phyloP scores from a whole-genome alignment of 108 stramenopile genomes.

The Hondaea fermentalgiana region DNA sequence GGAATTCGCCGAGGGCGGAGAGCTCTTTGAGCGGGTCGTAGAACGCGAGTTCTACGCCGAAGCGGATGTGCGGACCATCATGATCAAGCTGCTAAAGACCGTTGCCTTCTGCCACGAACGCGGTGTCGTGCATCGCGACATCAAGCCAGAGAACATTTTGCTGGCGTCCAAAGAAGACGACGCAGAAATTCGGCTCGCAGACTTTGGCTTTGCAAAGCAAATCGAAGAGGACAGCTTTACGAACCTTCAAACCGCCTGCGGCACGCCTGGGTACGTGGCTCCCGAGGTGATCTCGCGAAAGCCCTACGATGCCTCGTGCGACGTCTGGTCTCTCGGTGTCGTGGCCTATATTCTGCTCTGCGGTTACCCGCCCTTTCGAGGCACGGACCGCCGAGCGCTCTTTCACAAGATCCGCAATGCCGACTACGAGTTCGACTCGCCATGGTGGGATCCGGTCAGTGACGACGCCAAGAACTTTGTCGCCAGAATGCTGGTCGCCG shows the following conservation, averaged over 20 bases:
- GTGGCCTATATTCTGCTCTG: slow-evolving; percentile 84
- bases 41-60: not conserved
- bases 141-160: slow-evolving; percentile 94
- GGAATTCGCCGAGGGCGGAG: not conserved
- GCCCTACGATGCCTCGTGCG: slow-evolving; percentile 76
- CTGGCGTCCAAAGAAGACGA: slow-evolving; percentile 68
- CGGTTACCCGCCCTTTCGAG: slow-evolving; percentile 67
- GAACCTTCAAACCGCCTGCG: slow-evolving; percentile 83
- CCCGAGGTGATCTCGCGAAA: slow-evolving; percentile 83
- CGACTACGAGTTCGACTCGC: slow-evolving; percentile 20
- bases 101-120: slow-evolving; percentile 88
- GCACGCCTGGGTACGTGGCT: slow-evolving; percentile 87
- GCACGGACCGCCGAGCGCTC: slow-evolving; percentile 41
- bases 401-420: slow-evolving; percentile 33
- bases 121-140: slow-evolving; percentile 87
- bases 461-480: slow-evolving; percentile 13
- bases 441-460: slow-evolving; percentile 31
- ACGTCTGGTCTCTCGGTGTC: slow-evolving; percentile 91
- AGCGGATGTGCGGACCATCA: not conserved
- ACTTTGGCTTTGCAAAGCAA: slow-evolving; percentile 91
- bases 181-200: slow-evolving; percentile 86
- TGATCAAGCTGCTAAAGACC: slow-evolving; percentile 70
- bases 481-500: not conserved
- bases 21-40: not conserved
- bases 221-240: slow-evolving; percentile 56